Evolutionary conservation across 192 early-diverging fungal genomes (phyloP).

Genomic region (Entomortierella beljakovae): DNA sequence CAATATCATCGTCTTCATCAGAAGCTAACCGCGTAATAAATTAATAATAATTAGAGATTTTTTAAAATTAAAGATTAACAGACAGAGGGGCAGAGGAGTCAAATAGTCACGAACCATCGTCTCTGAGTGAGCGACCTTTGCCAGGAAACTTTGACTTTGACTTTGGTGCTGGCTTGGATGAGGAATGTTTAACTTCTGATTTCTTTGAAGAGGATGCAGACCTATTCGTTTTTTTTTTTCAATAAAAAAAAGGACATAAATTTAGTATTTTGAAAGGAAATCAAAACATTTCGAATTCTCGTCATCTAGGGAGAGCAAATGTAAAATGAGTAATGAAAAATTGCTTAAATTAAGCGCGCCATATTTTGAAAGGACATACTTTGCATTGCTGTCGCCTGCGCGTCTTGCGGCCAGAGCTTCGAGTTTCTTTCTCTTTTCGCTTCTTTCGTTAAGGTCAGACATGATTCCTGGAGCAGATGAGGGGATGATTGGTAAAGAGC

Average conservation of each 20-base stretch:
- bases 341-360: no score
- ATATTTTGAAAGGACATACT: slow-evolving; percentile 20
- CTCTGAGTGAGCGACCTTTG: slow-evolving; percentile 38
- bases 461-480: slow-evolving; percentile 4
- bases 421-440: slow-evolving; percentile 43
- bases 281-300: no score
- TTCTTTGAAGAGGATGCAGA: slow-evolving; percentile 23
- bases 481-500: not conserved
- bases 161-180: slow-evolving; percentile 27
- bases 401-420: slow-evolving; percentile 46
- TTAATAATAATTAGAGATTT: not conserved
- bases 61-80: slow-evolving; percentile 12
- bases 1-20: slow-evolving; percentile 33
- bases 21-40: not conserved
- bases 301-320: no score
- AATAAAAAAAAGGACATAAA: not conserved
- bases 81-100: not conserved
- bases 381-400: slow-evolving; percentile 8
- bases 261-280: no score
- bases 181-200: slow-evolving; percentile 34
- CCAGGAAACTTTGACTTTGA: slow-evolving; percentile 52
- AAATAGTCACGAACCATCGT: slow-evolving; percentile 6
- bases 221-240: no score
- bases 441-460: slow-evolving; percentile 43
- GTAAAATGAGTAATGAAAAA: no score